Evolutionary conservation across 805 yeast species (phyloP), one percentile per base, ranked within the genome.

Genomic region (Lachancea kluyveri): DNA sequence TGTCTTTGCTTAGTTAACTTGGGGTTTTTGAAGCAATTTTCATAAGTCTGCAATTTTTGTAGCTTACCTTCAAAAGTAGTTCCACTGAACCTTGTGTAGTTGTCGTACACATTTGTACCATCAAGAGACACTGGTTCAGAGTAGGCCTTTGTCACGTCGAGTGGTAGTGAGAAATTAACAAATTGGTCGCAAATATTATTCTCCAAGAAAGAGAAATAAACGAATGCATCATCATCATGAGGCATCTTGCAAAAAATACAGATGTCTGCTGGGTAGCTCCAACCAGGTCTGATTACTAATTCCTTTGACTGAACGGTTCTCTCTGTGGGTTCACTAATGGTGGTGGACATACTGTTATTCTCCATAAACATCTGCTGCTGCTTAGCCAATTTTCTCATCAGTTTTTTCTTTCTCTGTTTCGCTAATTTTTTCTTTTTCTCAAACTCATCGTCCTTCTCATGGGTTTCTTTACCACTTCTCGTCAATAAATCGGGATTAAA

Each of bases 291-390:
- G 12, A 12, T 14, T 9, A 18, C 17, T 2, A 23, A 21, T 13
- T 45, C 47, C 5, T 44, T 50, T n/a, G n/a, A n/a, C n/a, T n/a
- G n/a, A n/a, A n/a, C n/a, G n/a, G n/a, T n/a, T n/a, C n/a, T n/a
- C 6, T 43, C 48, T 3, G 40, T 44, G 5, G 48, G 39, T n/a
- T n/a, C n/a, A n/a, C n/a, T n/a, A n/a, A n/a, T n/a, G n/a, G n/a
- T n/a, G 1, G 37, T 29, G 10, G 45, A 51, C 2, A 60, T 59
- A 18, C 53, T 43, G 41, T 74, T 68, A 17, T 71, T 68, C 35
- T 73, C 74, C 17, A 81, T 72, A 59, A 90, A 92, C 60, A 67
- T 70, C 22, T 72, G 66, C 51, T 90, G 97, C 46, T 86, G 94
- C 41, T 72, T 74, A 42, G 79, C 82, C 50, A 90, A 72, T 37